Base-by-base conservation (phyloP, 768 basidiomycete species). In the Trichaptum fuscoviolaceum region DNA sequence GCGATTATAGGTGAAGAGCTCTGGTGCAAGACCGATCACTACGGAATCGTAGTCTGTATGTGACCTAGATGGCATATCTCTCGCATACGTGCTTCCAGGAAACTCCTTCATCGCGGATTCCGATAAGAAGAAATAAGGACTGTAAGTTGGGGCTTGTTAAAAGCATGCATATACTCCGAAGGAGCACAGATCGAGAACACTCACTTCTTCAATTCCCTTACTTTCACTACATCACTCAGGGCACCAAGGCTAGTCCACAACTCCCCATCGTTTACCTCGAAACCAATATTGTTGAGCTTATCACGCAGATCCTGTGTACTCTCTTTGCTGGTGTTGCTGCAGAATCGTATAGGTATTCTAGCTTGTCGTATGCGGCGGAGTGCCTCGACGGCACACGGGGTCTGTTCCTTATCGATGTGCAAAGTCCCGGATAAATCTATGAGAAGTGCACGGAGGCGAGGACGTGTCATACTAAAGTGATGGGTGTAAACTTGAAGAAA, bases 251-350 rank as follows among this genome's bases (percentile, higher is more conserved):
- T 87, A 2, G 88, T 90, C 82, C 87, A 90, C 23, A 88, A 71
- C 71, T 88, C 85, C 7, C 75, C 72, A 20, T 71, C 71, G 42
- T 67, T 61, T 1, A 85, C 73, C 15, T 81, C 78, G 67, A 91
- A 83, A 0, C 87, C 86, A 68, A 87, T 82, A 0, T 71, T 69
- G 0, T 69, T 64, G 69, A 91, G 77, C 24, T 80, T 77, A 1
- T 65, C 64, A n/a, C 83, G 68, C 7, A 90, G 73, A 4, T 76
- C 77, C 2, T 64, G 58, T 0, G 79, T 84, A 0, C 86, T 85
- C 68, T 90, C 88, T 67, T 89, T 87, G 72, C 87, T 88, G 0
- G 86, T 86, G 72, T 91, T 91, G 63, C 87, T 89, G 72, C 90
- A 90, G 66, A 84, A 77, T 27, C 84, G 5, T 52, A 78, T 69